Conservation (phyloP, 768 basidiomycete species). For the Coprinopsis strossmayeri region DNA sequence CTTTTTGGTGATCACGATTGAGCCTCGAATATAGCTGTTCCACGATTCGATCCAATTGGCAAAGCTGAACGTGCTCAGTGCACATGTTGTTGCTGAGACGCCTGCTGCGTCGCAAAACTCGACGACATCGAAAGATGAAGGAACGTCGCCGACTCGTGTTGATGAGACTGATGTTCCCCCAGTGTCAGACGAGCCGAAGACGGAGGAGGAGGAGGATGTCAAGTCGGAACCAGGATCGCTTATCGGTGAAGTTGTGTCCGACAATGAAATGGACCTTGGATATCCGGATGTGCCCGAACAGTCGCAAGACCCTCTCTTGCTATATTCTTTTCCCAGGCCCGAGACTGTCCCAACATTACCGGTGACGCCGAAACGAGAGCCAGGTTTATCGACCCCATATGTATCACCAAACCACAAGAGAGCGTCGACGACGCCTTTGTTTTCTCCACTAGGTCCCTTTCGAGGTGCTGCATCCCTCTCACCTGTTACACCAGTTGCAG, state of each 20-base stretch:
- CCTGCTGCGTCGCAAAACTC: not conserved
- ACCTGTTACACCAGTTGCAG: no score
- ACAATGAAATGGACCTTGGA: no score
- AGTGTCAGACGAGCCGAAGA: not conserved
- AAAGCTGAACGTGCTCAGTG: not conserved
- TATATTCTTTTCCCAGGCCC: not conserved
- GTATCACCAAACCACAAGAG: no score
- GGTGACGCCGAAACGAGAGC: no score
- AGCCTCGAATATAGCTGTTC: not conserved
- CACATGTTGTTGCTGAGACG: not conserved
- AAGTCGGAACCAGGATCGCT: no score
- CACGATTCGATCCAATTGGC: not conserved
- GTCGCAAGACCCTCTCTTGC: slow-evolving; percentile 1
- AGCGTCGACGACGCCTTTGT: no score
- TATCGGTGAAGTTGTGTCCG: no score
- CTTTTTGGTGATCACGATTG: not conserved
- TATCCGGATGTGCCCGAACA: not conserved
- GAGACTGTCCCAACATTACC: not conserved
- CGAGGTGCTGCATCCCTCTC: no score
- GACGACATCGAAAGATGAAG: not conserved
- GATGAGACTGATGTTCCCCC: not conserved
- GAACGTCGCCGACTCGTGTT: not conserved
- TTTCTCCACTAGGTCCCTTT: no score
- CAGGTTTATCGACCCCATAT: no score
- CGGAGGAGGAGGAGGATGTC: not conserved